Evolutionary conservation across 2,329 filamentous ascomycete species (phyloP).

Genomic region (Pyrenochaeta sp.): DNA sequence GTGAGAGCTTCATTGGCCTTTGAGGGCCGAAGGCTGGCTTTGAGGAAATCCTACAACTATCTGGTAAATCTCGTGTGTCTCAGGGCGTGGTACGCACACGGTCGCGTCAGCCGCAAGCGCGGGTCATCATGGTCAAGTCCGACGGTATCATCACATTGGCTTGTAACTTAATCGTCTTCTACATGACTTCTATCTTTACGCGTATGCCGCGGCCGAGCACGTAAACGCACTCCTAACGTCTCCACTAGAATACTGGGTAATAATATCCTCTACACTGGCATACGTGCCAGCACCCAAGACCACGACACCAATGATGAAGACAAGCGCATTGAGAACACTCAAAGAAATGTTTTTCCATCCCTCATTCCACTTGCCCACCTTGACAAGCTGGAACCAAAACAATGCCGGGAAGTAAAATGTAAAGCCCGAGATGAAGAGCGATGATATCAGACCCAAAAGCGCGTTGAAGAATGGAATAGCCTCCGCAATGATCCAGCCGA

Average conservation of each 20-base stretch:
- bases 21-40: neutral
- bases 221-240: conserved; percentile 51
- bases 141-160: neutral
- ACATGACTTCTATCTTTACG: conserved; percentile 14
- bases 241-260: conserved; percentile 49
- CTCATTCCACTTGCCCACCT: conserved; percentile 53
- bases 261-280: conserved; percentile 54
- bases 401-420: conserved; percentile 57
- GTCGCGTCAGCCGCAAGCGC: conserved; percentile 1
- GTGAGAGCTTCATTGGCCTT: conserved; percentile 1
- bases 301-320: conserved; percentile 41
- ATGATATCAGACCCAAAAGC: conserved; percentile 68
- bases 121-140: neutral
- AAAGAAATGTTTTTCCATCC: conserved; percentile 41
- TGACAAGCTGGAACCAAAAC: conserved; percentile 50
- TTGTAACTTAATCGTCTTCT: neutral
- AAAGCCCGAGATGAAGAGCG: conserved; percentile 74
- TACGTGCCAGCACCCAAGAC: conserved; percentile 53
- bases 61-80: no score
- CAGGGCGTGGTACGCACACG: neutral
- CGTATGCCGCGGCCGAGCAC: conserved; percentile 44
- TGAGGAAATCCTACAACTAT: neutral
- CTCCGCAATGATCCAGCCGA: conserved; percentile 74
- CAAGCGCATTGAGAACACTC: conserved; percentile 34
- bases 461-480: conserved; percentile 75